phyloP scores from a whole-genome alignment of 306 rosid species.

The Quercus parvula region DNA sequence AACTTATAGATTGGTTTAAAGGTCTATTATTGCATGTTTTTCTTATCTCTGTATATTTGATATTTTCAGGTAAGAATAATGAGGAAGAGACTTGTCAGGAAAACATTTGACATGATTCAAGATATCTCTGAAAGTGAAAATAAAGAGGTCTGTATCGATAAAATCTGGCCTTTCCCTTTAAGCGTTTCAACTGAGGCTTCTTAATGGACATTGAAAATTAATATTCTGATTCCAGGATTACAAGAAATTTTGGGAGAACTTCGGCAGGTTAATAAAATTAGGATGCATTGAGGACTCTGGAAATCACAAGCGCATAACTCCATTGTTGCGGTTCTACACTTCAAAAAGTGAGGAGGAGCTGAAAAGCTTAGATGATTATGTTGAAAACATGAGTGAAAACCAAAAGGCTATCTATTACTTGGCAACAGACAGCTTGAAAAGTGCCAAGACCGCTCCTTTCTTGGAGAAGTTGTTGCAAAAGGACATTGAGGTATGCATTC shows the following conservation, averaged over 20 bases:
- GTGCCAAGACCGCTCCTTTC: conserved; percentile 96
- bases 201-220: conserved; percentile 5
- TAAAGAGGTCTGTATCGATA: conserved; percentile 62
- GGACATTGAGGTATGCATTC: conserved; percentile 73
- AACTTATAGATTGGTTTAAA: neutral
- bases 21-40: neutral
- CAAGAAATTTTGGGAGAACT: conserved; percentile 99
- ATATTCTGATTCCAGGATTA: conserved; percentile 60
- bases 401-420: conserved; percentile 92
- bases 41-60: neutral
- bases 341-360: conserved; percentile 92
- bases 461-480: conserved; percentile 90
- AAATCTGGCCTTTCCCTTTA: conserved; percentile 5
- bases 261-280: conserved; percentile 84
- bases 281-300: conserved; percentile 93
- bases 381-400: conserved; percentile 91
- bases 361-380: conserved; percentile 86
- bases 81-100: conserved; percentile 97
- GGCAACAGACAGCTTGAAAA: conserved; percentile 96
- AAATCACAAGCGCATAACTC: conserved; percentile 95
- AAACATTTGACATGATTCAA: conserved; percentile 97
- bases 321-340: conserved; percentile 81
- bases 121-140: conserved; percentile 84
- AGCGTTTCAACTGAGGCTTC: conserved; percentile 10
- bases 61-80: conserved; percentile 86